Evolutionary conservation across 2,329 filamentous ascomycete species (phyloP), one percentile per base, ranked within the genome.

Genomic region (Penicillium sp.): DNA sequence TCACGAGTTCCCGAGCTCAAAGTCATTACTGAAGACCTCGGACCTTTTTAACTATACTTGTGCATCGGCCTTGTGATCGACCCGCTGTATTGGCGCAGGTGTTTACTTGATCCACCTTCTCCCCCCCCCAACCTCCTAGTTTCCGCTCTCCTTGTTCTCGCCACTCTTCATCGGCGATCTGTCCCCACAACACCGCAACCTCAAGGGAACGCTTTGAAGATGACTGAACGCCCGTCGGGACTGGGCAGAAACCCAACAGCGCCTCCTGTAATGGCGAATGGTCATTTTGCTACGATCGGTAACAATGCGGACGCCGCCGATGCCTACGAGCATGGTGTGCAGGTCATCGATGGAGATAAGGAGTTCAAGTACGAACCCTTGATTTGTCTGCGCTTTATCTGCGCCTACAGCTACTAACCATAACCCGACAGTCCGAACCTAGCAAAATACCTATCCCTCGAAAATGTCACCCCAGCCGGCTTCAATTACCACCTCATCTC

Each of bases 401-500:
- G 49, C 45, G 20, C 31, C 29, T 33, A 18, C n/a, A 15, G 9
- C 41, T 55, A 47, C 63, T 66, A 42, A 63, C 58, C 25, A 29
- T 51, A 29, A 20, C 35, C 44, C 20, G 57, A 18, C 27, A 96
- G 91, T 76, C 77, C 85, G 55, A 85, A 90, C 68, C 80, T 99
- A 68, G 88, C 87, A 68, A 85, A 86, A 56, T 99, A 99, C 75
- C 85, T 99, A 64, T 83, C 85, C 63, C 79, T 86, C 62, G 90
- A 92, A 73, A 82, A 89, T 69, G 86, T 96, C 66, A 89, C 91
- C 65, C 86, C 90, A 58, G 87, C 92, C 60, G 94, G 94, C 70
- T 99, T 99, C 85, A 96, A 97, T 79, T 99, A 99, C 79, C 94
- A 99, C 77, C 85, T 99, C 71, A 97, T 99, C 72, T 97, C 93